A percentile compares a stretch with the other conserved stretches of the same genome.
Evolutionary conservation across 345 rosid species (phyloP).

Genomic region (Eucalyptus sp.): DNA sequence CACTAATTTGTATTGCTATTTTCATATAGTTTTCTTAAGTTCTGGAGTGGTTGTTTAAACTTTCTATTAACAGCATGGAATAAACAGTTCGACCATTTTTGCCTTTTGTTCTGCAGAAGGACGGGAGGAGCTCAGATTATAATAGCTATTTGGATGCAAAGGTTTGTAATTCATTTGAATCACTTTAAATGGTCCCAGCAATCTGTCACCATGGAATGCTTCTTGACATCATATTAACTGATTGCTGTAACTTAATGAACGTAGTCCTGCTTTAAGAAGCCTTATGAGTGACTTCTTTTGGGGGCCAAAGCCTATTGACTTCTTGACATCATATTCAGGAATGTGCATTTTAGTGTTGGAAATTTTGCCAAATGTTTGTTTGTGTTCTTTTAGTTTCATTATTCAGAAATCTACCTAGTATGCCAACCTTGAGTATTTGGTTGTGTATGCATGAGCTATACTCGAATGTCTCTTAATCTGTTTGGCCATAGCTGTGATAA

Average conservation of each 20-base stretch:
- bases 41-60: neutral
- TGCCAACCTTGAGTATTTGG: neutral
- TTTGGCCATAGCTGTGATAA: neutral
- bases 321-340: too few species aligned
- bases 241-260: neutral
- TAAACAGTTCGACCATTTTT: neutral
- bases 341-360: neutral
- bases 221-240: neutral
- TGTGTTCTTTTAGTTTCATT: neutral
- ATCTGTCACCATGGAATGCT: neutral
- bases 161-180: conserved; percentile 23
- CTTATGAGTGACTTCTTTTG: neutral
- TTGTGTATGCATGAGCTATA: neutral
- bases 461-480: neutral
- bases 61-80: neutral
- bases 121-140: conserved; percentile 78
- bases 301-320: neutral
- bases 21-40: neutral
- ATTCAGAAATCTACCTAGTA: neutral
- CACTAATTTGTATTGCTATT: neutral
- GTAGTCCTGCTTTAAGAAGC: neutral
- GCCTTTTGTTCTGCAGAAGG: conserved; percentile 52
- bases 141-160: conserved; percentile 80
- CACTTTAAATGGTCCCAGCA: neutral
- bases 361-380: neutral